phyloP scores from a whole-genome alignment of 805 yeast species.

The Lachancea sp. region DNA sequence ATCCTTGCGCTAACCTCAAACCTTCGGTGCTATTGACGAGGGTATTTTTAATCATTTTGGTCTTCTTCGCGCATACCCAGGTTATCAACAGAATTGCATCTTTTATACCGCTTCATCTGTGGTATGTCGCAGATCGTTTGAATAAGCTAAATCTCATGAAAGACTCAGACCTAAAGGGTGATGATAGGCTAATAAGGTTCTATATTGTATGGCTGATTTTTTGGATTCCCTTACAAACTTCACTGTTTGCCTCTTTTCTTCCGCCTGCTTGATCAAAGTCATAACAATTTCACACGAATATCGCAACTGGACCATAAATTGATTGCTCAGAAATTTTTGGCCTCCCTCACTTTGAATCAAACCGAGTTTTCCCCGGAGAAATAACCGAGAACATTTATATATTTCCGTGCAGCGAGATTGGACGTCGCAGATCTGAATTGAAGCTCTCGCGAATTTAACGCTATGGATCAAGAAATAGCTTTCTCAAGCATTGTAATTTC shows the following conservation, averaged over 20 bases:
- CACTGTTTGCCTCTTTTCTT: conserved; percentile 70
- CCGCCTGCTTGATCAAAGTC: conserved; percentile 77
- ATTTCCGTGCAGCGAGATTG: too few species aligned
- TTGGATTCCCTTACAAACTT: conserved; percentile 67
- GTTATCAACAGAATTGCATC: conserved; percentile 74
- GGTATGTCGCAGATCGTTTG: conserved; percentile 53
- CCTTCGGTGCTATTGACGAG: conserved; percentile 41
- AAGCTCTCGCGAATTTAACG: too few species aligned
- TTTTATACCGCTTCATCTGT: conserved; percentile 66
- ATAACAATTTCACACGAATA: background rate
- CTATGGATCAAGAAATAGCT: too few species aligned
- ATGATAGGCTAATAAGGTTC: conserved; percentile 28
- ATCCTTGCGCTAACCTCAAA: conserved; percentile 34
- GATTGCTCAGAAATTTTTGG: too few species aligned
- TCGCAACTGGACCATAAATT: too few species aligned
- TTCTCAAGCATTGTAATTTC: background rate
- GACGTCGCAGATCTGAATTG: too few species aligned
- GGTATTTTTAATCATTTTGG: conserved; percentile 43
- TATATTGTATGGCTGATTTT: conserved; percentile 45
- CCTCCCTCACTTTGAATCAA: too few species aligned
- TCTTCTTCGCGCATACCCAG: conserved; percentile 74
- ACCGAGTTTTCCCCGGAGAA: too few species aligned
- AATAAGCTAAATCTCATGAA: conserved; percentile 17
- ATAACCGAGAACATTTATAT: too few species aligned
- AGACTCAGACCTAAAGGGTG: conserved; percentile 13